A percentile compares a stretch with the other conserved stretches of the same genome.
These are phyloP conservation scores for Aphanomyces invadans DNA, from an alignment of 352 stramenopile species.

Conservation along the genomic window DNA sequence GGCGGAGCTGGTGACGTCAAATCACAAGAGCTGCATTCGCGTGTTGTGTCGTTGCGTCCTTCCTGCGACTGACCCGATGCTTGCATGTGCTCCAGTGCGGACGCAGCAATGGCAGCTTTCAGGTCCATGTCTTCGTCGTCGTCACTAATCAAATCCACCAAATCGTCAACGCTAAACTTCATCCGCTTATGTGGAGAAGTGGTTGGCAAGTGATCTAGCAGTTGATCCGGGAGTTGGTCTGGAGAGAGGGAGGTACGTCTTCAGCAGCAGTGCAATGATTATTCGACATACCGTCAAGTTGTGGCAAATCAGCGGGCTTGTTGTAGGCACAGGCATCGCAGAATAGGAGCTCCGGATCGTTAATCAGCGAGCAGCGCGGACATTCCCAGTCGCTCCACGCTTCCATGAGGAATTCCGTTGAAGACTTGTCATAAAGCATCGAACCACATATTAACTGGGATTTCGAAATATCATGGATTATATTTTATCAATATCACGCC, in stretches of 20 bases:
- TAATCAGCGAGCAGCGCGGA: conserved; percentile 21
- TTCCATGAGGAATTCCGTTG: neutral
- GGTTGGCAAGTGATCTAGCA: neutral
- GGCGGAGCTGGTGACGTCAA: neutral
- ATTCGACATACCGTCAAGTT: neutral
- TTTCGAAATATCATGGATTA: too few relatives aligned
- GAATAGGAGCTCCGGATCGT: neutral
- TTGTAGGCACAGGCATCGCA: conserved; percentile 4
- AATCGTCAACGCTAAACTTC: conserved; percentile 6
- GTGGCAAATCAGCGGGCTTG: neutral
- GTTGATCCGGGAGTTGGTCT: neutral
- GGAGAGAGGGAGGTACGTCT: too few relatives aligned
- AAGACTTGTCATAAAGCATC: too few relatives aligned
- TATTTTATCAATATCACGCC: too few relatives aligned
- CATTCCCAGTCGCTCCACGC: conserved; percentile 18
- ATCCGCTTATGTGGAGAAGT: neutral
- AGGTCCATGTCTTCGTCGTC: conserved; percentile 16
- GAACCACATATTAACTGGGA: too few relatives aligned
- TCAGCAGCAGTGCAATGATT: neutral
- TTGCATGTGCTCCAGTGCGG: conserved; percentile 2
- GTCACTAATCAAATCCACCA: conserved; percentile 23
- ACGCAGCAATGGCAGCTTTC: conserved; percentile 11
- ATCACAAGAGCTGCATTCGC: neutral
- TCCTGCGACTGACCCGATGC: neutral
- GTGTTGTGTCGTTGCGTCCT: neutral